Percentiles rank a stretch among this genome's conserved stretches.
Evolutionary conservation across 805 yeast species (phyloP).

Genomic region (Saccharomycopsis javanensis): DNA sequence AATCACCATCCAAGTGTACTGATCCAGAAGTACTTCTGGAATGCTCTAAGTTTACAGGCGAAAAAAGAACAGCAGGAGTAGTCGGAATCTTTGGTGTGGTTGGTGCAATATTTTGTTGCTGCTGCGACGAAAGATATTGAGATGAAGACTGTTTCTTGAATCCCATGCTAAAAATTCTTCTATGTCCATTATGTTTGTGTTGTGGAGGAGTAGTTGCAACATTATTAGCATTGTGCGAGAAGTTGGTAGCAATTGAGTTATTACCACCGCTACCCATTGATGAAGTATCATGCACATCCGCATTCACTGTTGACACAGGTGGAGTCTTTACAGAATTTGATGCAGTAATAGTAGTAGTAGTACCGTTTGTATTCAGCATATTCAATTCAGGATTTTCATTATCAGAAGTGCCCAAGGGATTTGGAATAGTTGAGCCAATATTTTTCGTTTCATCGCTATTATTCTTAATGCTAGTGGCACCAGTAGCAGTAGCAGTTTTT

Average conservation of each 20-base stretch:
- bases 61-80: conserved; percentile 22
- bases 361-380: conserved; percentile 6
- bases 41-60: conserved; percentile 22
- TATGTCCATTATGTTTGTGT: conserved; percentile 11
- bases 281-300: background rate
- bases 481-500: background rate
- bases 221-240: conserved; percentile 14
- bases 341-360: conserved; percentile 5
- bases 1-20: conserved; percentile 20
- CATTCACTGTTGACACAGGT: conserved; percentile 13
- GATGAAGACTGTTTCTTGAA: conserved; percentile 12
- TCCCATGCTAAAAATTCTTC: conserved; percentile 23
- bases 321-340: conserved; percentile 2
- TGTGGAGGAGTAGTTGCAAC: conserved; percentile 5
- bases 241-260: background rate
- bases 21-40: conserved; percentile 16
- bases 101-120: conserved; percentile 4
- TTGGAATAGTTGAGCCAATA: background rate
- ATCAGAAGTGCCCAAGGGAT: background rate
- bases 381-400: background rate
- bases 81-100: conserved; percentile 19
- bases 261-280: background rate
- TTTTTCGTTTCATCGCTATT: background rate
- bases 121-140: background rate
- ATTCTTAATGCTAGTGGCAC: conserved; percentile 1